Evolutionary conservation across 129 eudicot genomes (phyloP).

Genomic region (Flaveria trinervia): DNA sequence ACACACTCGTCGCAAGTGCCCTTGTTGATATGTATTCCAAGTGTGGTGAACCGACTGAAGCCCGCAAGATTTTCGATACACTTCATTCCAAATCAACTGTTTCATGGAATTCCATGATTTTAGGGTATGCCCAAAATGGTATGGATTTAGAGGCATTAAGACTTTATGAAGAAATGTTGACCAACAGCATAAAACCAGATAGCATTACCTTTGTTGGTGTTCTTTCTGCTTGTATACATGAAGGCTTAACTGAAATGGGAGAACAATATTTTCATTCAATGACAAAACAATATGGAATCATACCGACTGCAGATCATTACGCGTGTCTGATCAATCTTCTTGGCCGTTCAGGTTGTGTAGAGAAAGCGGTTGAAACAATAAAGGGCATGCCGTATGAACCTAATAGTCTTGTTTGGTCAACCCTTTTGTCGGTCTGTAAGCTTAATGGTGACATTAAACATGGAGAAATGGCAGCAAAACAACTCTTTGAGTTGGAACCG

Average conservation of each 20-base stretch:
- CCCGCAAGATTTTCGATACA: conserved; percentile 35
- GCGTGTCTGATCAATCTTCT: conserved; percentile 52
- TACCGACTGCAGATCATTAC: conserved; percentile 50
- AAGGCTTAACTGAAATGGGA: conserved; percentile 41
- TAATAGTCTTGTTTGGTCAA: conserved; percentile 54
- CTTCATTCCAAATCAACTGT: conserved; percentile 40
- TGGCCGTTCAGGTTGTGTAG: conserved; percentile 39
- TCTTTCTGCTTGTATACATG: conserved; percentile 56
- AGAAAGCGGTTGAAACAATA: conserved; percentile 37
- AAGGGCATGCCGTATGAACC: conserved; percentile 45
- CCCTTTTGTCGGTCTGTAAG: conserved; percentile 53
- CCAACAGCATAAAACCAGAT: conserved; percentile 43
- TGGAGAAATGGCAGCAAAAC: conserved; percentile 48
- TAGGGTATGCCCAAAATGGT: conserved; percentile 51
- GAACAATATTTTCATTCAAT: conserved; percentile 40
- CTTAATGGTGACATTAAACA: conserved; percentile 39
- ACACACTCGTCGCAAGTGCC: conserved; percentile 46
- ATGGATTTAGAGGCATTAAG: conserved; percentile 37
- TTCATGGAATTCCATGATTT: conserved; percentile 61
- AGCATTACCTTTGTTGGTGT: conserved; percentile 52
- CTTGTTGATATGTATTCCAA: conserved; percentile 63
- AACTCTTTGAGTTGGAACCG: conserved; percentile 45
- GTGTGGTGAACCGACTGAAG: conserved; percentile 46
- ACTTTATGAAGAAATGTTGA: conserved; percentile 49
- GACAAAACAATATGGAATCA: conserved; percentile 35